Evolutionary conservation across 2,329 filamentous ascomycete genomes (phyloP).

Genomic region (Fusarium globosum): DNA sequence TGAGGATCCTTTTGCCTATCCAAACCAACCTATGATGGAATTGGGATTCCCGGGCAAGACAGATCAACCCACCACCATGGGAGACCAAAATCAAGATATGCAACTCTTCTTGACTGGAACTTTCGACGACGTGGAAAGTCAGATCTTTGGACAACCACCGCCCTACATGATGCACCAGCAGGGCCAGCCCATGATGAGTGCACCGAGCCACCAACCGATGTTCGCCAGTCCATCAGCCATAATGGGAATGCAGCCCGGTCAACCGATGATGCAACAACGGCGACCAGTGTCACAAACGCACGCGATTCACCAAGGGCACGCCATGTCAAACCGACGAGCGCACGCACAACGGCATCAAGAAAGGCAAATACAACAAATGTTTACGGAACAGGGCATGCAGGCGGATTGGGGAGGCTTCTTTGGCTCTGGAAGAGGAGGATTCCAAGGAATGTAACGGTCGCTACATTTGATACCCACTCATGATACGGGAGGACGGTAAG

Average conservation of each 20-base stretch:
- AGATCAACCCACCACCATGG: conserved; percentile 49
- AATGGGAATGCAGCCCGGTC: conserved; percentile 54
- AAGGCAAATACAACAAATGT: conserved; percentile 61
- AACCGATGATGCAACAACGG: conserved; percentile 43
- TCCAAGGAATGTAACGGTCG: conserved; percentile 56
- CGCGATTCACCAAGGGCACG: conserved; percentile 41
- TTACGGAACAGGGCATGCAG: conserved; percentile 59
- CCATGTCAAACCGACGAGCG: conserved; percentile 39
- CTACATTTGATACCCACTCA: conserved; percentile 55
- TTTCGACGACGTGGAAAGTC: conserved; percentile 77
- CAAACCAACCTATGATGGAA: conserved; percentile 78
- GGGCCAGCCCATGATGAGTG: conserved; percentile 55
- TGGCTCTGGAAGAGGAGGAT: conserved; percentile 56
- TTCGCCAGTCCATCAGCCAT: conserved; percentile 56
- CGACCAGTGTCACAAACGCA: conserved; percentile 40
- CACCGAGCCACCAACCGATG: conserved; percentile 56
- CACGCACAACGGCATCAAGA: conserved; percentile 50
- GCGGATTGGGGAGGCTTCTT: conserved; percentile 61
- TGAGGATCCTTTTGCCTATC: conserved; percentile 81
- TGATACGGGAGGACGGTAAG: conserved; percentile 45
- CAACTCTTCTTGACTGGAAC: conserved; percentile 64
- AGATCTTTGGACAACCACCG: conserved; percentile 76
- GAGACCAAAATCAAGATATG: conserved; percentile 50
- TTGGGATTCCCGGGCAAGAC: conserved; percentile 56
- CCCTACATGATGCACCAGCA: conserved; percentile 71